Conservation (phyloP, 768 basidiomycete species). For the Leccinum subgranulosum region DNA sequence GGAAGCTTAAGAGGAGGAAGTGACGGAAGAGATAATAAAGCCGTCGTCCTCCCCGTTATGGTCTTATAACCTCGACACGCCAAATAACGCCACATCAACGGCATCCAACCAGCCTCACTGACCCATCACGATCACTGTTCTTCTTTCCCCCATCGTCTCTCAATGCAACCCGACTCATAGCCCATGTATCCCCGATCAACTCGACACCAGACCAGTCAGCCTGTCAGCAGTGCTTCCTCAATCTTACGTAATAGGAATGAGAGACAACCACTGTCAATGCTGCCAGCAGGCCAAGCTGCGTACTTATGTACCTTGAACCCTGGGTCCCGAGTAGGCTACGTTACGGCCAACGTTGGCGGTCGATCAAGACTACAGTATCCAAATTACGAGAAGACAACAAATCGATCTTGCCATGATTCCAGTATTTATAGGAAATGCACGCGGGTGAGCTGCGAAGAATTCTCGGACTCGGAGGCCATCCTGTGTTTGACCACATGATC, state of each 20-base stretch:
- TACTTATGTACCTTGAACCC: not conserved
- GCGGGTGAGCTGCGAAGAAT: not conserved
- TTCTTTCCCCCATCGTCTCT: not conserved
- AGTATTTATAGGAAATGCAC: not conserved
- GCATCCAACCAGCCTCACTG: not conserved
- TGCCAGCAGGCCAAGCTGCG: not conserved
- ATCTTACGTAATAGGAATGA: not conserved
- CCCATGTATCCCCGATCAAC: not conserved
- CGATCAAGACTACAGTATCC: too few relatives aligned
- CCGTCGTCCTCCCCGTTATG: slow-evolving; percentile 8
- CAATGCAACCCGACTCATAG: not conserved
- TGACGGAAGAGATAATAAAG: slow-evolving; percentile 7
- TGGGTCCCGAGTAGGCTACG: not conserved
- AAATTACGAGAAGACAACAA: not conserved
- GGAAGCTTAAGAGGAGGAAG: not conserved
- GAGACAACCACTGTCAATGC: too few relatives aligned
- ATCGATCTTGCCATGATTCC: not conserved
- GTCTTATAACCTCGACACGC: slow-evolving; percentile 8
- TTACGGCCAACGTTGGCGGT: not conserved
- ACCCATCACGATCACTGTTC: not conserved
- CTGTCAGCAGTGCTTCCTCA: not conserved
- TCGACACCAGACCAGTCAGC: not conserved
- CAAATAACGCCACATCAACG: slow-evolving; percentile 28
- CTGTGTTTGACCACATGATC: not conserved
- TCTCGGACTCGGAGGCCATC: not conserved